Percentiles rank a stretch among this genome's conserved stretches.
Conservation (phyloP, 768 basidiomycete genomes). For the Boletus sensibilis region DNA sequence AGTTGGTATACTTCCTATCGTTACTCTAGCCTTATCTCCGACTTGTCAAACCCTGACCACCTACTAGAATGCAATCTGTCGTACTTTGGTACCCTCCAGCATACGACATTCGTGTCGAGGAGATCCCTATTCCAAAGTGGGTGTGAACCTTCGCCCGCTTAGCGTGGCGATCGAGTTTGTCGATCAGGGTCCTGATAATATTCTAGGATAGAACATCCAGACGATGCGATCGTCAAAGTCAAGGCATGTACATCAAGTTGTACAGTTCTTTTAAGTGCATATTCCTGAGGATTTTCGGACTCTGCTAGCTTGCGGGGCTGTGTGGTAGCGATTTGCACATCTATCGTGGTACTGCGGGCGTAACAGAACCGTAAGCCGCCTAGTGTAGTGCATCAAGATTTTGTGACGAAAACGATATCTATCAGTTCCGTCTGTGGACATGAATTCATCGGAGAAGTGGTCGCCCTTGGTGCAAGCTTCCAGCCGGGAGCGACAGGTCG, state of each 20-base stretch:
- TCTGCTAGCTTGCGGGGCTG: constrained; percentile 55
- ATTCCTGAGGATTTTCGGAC: not conserved
- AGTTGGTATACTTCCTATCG: not conserved
- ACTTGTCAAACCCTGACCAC: not conserved
- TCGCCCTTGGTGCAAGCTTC: constrained; percentile 64
- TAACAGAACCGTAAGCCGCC: constrained; percentile 49
- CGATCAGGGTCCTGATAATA: not conserved
- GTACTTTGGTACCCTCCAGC: constrained; percentile 67
- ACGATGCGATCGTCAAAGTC: constrained; percentile 78
- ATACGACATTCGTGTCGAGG: constrained; percentile 70
- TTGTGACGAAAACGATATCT: not conserved
- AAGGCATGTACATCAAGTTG: constrained; percentile 43
- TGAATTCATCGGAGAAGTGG: constrained; percentile 73
- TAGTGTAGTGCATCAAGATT: not conserved
- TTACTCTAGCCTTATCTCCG: not conserved
- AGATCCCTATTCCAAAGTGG: constrained; percentile 52
- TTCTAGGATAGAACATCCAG: constrained; percentile 64
- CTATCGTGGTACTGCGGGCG: constrained; percentile 62
- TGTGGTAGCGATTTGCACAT: constrained; percentile 77
- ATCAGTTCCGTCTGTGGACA: constrained; percentile 67
- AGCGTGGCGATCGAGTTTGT: not conserved
- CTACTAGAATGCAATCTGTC: constrained; percentile 20
- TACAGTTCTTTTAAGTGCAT: not conserved
- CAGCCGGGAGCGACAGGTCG: constrained; percentile 43
- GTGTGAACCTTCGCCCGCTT: constrained; percentile 23